Evolutionary conservation across 2,329 filamentous ascomycete genomes (phyloP), one percentile per base, ranked within the genome.

Genomic region (Paraphaeosphaeria minitans): DNA sequence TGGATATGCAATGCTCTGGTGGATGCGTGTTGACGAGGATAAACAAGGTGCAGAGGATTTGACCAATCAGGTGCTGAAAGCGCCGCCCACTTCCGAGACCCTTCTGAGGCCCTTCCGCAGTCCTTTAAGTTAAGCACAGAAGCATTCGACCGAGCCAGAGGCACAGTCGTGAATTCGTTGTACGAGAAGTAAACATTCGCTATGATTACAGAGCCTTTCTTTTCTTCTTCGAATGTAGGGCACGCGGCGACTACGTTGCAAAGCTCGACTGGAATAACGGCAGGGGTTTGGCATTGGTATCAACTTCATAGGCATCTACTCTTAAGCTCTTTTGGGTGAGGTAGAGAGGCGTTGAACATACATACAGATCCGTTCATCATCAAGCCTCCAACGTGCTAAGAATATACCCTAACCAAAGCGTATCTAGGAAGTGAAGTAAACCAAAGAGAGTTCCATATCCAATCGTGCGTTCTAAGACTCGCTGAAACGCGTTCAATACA

Each of bases 21-120:
- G 51, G 42, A 47, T 22, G 50, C 57, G 48, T 69, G 71, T 73
- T 72, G 67, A 68, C 52, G 55, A 39, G 53, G 56, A 65, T 74
- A 74, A 75, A 73, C 71, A 74, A 70, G 56, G 8, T 22, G 37
- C 53, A 37, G 45, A 47, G 19, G 42, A 27, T 29, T 41, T 53
- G 59, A 55, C 69, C 69, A 72, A 71, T 71, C 46, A 58, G 53
- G 42, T 46, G 31, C 43, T 33, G 49, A 48, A 24, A 8, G 41
- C 9, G 27, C 29, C 39, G 41, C 14, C 29, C 29, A 45, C 51
- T 43, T 53, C 51, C 41, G 41, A 53, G 19, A 45, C 51, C 39
- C n/a, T 53, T 37, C 51, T 41, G 41, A 53, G 9, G 12, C 10
- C 48, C 19, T 41, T 31, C 24, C n/a, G n/a, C n/a, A n/a, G n/a